Percentiles rank a stretch among this genome's conserved stretches.
Conservation (phyloP, 2,329 filamentous ascomycete species). For the Aureobasidium uvarum region DNA sequence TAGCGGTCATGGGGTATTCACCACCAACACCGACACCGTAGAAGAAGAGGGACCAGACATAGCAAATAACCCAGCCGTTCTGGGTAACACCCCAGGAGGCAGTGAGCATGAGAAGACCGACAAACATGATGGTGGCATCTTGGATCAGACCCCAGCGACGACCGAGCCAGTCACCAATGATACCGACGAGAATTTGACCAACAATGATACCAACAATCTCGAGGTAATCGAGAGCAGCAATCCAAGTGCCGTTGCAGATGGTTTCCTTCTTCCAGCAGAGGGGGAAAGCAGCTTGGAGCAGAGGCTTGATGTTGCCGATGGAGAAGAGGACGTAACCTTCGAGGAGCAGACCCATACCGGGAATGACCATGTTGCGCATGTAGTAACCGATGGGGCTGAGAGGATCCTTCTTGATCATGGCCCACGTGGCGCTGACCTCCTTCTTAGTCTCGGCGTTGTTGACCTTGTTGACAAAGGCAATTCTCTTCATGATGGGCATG, state of each 20-base stretch:
- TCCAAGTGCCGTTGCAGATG: constrained; percentile 76
- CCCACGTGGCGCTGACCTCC: constrained; percentile 66
- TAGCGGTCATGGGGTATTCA: constrained; percentile 96
- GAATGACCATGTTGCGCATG: constrained; percentile 85
- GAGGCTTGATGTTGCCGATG: constrained; percentile 84
- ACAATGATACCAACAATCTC: constrained; percentile 95
- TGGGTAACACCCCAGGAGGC: constrained; percentile 83
- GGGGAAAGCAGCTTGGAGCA: constrained; percentile 74
- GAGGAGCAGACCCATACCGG: constrained; percentile 85
- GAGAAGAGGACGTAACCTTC: constrained; percentile 97
- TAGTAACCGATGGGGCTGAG: constrained; percentile 83
- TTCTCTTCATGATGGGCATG: constrained; percentile 65
- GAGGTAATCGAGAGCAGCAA: constrained; percentile 81
- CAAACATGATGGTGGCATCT: constrained; percentile 90
- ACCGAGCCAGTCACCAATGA: constrained; percentile 77
- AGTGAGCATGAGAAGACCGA: constrained; percentile 88
- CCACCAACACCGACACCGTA: constrained; percentile 74
- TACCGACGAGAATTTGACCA: constrained; percentile 83
- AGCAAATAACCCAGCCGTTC: constrained; percentile 95
- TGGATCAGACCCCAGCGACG: constrained; percentile 95
- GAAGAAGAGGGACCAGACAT: constrained; percentile 92
- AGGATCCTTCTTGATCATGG: constrained; percentile 83
- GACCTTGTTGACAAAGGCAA: constrained; percentile 72
- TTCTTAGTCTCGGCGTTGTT: constrained; percentile 66
- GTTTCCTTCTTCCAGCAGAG: constrained; percentile 66